These are phyloP conservation scores for Monosporozyma aerobia DNA, from an alignment of 805 yeast species.

Conservation along the genomic window DNA sequence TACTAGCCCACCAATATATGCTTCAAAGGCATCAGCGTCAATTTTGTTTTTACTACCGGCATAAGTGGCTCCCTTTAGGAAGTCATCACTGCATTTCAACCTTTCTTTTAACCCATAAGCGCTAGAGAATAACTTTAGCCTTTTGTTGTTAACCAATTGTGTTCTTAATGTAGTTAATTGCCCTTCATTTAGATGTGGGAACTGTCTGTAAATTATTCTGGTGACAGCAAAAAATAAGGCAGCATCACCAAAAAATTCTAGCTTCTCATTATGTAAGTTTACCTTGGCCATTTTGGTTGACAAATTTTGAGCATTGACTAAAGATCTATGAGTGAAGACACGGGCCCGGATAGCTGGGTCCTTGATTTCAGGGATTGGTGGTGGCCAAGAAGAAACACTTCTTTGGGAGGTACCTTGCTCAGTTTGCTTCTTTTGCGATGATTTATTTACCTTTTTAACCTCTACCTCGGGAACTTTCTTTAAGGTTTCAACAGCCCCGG, in stretches of 20 bases:
- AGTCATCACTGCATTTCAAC: conserved; percentile 42
- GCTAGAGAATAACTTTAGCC: conserved; percentile 60
- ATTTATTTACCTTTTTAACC: conserved; percentile 6
- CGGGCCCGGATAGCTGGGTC: conserved; percentile 51
- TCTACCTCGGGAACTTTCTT: background rate
- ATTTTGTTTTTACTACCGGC: conserved; percentile 55
- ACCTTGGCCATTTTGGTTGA: conserved; percentile 48
- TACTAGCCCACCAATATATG: conserved; percentile 79
- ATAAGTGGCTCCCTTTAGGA: conserved; percentile 23
- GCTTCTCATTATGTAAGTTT: conserved; percentile 67
- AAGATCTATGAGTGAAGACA: conserved; percentile 77
- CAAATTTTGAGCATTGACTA: conserved; percentile 48
- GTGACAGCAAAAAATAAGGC: conserved; percentile 68
- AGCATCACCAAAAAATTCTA: conserved; percentile 89
- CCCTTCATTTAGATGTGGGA: conserved; percentile 74
- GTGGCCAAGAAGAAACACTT: conserved; percentile 39
- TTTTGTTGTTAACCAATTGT: conserved; percentile 60
- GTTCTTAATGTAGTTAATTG: conserved; percentile 64
- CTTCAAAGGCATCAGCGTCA: conserved; percentile 87
- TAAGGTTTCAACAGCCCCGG: conserved; percentile 9
- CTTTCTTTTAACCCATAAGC: conserved; percentile 56
- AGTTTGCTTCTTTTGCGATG: conserved; percentile 20
- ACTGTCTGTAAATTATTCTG: conserved; percentile 50
- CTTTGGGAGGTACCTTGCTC: conserved; percentile 5
- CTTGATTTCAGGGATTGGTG: conserved; percentile 61